Evolutionary conservation across 2,329 filamentous ascomycete species (phyloP).

Genomic region (Penicillium sp.): DNA sequence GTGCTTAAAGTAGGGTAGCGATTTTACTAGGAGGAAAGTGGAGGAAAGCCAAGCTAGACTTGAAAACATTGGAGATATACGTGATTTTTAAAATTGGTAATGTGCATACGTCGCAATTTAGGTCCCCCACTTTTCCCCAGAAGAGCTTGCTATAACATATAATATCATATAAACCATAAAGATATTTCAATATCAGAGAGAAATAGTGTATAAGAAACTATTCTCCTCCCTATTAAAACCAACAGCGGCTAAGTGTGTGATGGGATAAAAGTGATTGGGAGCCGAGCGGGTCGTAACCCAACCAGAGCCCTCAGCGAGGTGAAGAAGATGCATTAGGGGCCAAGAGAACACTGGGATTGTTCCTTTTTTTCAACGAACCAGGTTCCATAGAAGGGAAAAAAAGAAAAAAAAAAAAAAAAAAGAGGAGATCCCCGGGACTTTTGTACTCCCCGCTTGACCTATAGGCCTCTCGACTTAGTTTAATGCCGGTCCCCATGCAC

Average conservation of each 20-base stretch:
- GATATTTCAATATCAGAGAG: not conserved
- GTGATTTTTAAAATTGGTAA: no score
- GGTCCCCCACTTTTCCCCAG: no score
- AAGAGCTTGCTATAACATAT: not conserved
- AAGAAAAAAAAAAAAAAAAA: not conserved
- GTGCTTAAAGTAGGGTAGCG: no score
- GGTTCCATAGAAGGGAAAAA: not conserved
- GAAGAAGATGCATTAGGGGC: constrained; percentile 26
- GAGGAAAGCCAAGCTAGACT: no score
- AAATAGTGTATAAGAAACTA: not conserved
- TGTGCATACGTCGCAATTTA: no score
- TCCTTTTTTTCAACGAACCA: constrained; percentile 10
- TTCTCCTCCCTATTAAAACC: not conserved
- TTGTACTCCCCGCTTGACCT: constrained; percentile 6
- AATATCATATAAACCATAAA: not conserved
- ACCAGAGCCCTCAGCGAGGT: constrained; percentile 18
- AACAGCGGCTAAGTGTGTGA: constrained; percentile 17
- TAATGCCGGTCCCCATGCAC: constrained; percentile 9
- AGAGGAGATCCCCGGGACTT: constrained; percentile 11
- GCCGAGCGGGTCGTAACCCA: constrained; percentile 22
- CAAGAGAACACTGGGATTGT: not conserved
- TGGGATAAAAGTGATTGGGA: constrained; percentile 12
- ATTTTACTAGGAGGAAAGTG: no score
- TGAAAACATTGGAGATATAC: no score
- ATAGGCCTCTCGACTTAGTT: constrained; percentile 1